Conservation (phyloP, 1,284 basidiomycete genomes). For the Phlebopus sp. region DNA sequence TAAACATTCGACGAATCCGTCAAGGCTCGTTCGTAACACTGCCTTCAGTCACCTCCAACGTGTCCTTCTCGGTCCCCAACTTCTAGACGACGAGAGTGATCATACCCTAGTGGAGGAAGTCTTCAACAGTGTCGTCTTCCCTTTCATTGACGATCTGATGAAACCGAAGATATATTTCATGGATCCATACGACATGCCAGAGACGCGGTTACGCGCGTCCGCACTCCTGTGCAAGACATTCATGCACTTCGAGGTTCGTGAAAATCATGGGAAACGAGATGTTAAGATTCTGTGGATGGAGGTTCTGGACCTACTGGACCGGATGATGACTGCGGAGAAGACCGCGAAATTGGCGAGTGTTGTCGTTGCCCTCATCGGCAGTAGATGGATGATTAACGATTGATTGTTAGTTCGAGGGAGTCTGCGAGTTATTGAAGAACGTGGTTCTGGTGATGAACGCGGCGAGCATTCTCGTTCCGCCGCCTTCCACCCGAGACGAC, state of each 20-base stretch:
- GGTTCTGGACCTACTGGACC: constrained; percentile 88
- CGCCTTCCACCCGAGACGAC: constrained; percentile 47
- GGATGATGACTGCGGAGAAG: constrained; percentile 83
- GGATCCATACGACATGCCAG: constrained; percentile 85
- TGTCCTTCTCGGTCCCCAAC: constrained; percentile 77
- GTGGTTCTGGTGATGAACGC: constrained; percentile 96
- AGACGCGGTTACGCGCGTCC: constrained; percentile 85
- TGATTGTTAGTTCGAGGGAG: constrained; percentile 75
- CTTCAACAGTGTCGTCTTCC: constrained; percentile 90
- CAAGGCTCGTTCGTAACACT: constrained; percentile 81
- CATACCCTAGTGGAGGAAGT: constrained; percentile 73
- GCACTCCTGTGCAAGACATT: constrained; percentile 93
- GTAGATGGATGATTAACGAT: constrained; percentile 7
- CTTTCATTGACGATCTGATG: constrained; percentile 87
- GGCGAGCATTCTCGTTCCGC: constrained; percentile 76
- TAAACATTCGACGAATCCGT: constrained; percentile 83
- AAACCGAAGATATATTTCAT: constrained; percentile 79
- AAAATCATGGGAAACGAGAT: constrained; percentile 63
- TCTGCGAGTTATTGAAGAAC: constrained; percentile 96
- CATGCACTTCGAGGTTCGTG: constrained; percentile 86
- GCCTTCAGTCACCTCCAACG: constrained; percentile 88
- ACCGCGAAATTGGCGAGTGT: constrained; percentile 80
- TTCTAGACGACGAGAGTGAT: constrained; percentile 56
- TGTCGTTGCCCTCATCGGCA: not conserved
- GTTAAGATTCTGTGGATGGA: constrained; percentile 85